Base-by-base conservation (phyloP, 805 yeast genomes). In the Monosporozyma aerobia region DNA sequence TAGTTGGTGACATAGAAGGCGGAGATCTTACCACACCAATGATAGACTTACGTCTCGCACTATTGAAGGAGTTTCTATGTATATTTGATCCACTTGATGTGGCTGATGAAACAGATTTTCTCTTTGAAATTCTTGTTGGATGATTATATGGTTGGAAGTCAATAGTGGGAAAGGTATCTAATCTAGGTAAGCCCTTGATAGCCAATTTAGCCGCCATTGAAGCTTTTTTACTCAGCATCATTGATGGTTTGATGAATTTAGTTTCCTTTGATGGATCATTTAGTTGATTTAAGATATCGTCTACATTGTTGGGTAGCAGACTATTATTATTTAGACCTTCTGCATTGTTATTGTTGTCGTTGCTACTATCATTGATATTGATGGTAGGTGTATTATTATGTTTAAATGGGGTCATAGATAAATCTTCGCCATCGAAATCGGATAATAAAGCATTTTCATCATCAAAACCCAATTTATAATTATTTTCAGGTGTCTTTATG, bases 171-270 rank as follows among this genome's bases (percentile, higher is more conserved):
- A 55, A 53, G n/a, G 47, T 48, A 37, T 53, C 52, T 14, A 53
- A 52, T 48, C 55, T 54, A 6, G 55, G 60, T 9, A 59, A 41
- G 23, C 66, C 64, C 19, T 60, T 59, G n/a, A 61, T 61, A 1
- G 65, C 65, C 16, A 62, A 54, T 48, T 58, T 62, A 1, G 67
- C 65, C 8, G 63, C 61, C 8, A 59, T 52, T 3, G 66, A 62
- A 3, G 64, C 64, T 46, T 56, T 60, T 7, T 63, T 65, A 5
- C 61, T 56, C 19, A 63, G 52, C 55, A 63, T 61, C 63, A 62
- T 58, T 19, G 67, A 62, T n/a, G 67, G 67, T 41, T 60, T 61
- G 43, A 63, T 63, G 51, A 62, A 63, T 49, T 57, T 54, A 7
- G 49, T 51, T 46, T 44, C 48, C 13, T 27, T 44, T n/a, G 41